A percentile compares a stretch with the other conserved stretches of the same genome.
phyloP scores from a whole-genome alignment of 2,329 filamentous ascomycete species.

The Arthrobotrys iridis region DNA sequence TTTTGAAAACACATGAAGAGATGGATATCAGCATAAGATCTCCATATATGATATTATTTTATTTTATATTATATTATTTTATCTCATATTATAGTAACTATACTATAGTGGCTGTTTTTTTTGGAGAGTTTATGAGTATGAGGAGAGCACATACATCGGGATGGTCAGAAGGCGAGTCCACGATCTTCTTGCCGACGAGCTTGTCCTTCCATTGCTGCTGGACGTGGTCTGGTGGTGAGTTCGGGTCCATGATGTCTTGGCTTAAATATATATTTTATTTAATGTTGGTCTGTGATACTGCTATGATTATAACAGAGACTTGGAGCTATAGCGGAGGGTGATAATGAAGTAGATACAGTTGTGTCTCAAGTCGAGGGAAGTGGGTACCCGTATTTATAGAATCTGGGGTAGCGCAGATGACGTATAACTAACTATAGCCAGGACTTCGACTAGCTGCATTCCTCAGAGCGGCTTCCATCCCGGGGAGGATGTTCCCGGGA shows the following conservation, averaged over 20 bases:
- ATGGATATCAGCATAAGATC: too few relatives aligned
- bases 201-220: slow-evolving; percentile 55
- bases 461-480: too few relatives aligned
- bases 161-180: slow-evolving; percentile 40
- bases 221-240: slow-evolving; percentile 1
- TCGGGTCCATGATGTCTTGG: slow-evolving; percentile 22
- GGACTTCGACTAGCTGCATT: too few relatives aligned
- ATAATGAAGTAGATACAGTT: background rate
- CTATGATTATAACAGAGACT: too few relatives aligned
- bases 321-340: too few relatives aligned
- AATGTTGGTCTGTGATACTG: too few relatives aligned
- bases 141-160: slow-evolving; percentile 11
- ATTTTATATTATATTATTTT: too few relatives aligned
- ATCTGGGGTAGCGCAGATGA: background rate
- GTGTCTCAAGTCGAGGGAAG: background rate
- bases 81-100: too few relatives aligned
- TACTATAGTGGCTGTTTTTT: background rate
- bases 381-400: background rate
- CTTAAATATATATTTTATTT: too few relatives aligned
- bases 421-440: background rate
- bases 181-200: slow-evolving; percentile 57
- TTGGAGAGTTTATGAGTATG: background rate
- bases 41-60: too few relatives aligned
- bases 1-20: too few relatives aligned
- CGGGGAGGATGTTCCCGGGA: too few relatives aligned